A percentile compares a stretch with the other conserved stretches of the same genome.
phyloP scores from a whole-genome alignment of 495 filamentous ascomycete genomes.

The Penicillium lagena region DNA sequence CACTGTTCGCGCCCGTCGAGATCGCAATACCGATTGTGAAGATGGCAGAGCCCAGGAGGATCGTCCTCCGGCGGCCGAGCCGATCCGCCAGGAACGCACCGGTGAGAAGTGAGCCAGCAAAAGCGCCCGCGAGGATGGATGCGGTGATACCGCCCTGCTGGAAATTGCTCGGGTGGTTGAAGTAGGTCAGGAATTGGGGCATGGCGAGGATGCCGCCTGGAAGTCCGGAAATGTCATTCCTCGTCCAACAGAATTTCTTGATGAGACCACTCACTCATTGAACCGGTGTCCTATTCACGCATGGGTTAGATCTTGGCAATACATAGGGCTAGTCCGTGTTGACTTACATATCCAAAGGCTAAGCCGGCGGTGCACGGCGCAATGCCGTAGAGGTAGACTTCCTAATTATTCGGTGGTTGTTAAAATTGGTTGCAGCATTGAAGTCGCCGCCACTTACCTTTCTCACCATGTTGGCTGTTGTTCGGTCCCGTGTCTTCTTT shows the following conservation, averaged over 20 bases:
- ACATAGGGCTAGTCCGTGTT: neutral
- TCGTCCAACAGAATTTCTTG: neutral
- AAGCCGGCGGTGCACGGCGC: slow-evolving; percentile 25
- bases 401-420: slow-evolving; percentile 1
- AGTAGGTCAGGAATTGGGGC: slow-evolving; percentile 17
- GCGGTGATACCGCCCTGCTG: slow-evolving; percentile 16
- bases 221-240: neutral
- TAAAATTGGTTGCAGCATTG: no score
- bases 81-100: slow-evolving; percentile 14
- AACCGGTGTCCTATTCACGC: slow-evolving; percentile 12
- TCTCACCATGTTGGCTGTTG: no score
- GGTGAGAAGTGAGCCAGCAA: slow-evolving; percentile 15
- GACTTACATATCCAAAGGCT: slow-evolving; percentile 24
- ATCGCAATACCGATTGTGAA: slow-evolving; percentile 12
- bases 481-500: no score
- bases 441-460: no score
- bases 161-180: slow-evolving; percentile 15
- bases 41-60: slow-evolving; percentile 13
- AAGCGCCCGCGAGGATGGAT: slow-evolving; percentile 12
- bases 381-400: slow-evolving; percentile 24
- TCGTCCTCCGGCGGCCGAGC: slow-evolving; percentile 13
- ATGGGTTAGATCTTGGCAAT: no score
- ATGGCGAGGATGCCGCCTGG: slow-evolving; percentile 13
- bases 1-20: slow-evolving; percentile 10
- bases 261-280: slow-evolving; percentile 5